Evolutionary conservation across 2,329 filamentous ascomycete species (phyloP), one percentile per base, ranked within the genome.

Genomic region (Colletotrichum zoysiae): DNA sequence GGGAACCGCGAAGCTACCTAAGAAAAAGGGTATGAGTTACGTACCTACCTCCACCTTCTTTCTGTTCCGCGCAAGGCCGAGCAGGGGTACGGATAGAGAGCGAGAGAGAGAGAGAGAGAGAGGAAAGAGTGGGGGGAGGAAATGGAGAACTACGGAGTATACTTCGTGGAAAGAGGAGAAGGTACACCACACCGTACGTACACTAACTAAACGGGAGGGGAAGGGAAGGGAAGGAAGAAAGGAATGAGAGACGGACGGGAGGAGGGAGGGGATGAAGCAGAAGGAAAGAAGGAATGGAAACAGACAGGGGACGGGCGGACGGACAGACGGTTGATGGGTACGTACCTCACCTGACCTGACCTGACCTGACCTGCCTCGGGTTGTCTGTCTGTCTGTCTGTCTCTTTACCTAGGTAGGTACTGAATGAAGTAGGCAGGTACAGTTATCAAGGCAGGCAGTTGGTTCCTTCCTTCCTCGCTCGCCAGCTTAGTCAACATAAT

Each of bases 61-160:
- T 58, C 68, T 51, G 30, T 44, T 63, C 68, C 64, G 51, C 57
- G 62, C 42, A 62, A 58, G 44, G 57, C 50, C 18, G 68, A 46
- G n/a, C 62, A 18, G 44, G 38, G 60, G 50, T 1, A 16, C n/a
- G n/a, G n/a, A n/a, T 1, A 26, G 26, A 26, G 26, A 26, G 26
- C 26, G 26, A 26, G 26, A 26, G 26, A 26, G 26, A 26, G 6
- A 16, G 42, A 50, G n/a, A 30, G 30, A 40, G n/a, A 20, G 51
- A 33, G 33, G 11, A 20, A 33, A 46, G 67, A 35, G 44, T 23
- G 40, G 33, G 59, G 18, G 50, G n/a, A 63, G 48, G 30, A 38
- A 50, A 46, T 42, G 65, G 65, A 62, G 23, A 38, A 46, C 30
- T 40, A 38, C 8, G 8, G 5, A 11, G 35, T 30, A 30, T 30